phyloP scores from a whole-genome alignment of 106 monocot species.

The Allium cepa region DNA sequence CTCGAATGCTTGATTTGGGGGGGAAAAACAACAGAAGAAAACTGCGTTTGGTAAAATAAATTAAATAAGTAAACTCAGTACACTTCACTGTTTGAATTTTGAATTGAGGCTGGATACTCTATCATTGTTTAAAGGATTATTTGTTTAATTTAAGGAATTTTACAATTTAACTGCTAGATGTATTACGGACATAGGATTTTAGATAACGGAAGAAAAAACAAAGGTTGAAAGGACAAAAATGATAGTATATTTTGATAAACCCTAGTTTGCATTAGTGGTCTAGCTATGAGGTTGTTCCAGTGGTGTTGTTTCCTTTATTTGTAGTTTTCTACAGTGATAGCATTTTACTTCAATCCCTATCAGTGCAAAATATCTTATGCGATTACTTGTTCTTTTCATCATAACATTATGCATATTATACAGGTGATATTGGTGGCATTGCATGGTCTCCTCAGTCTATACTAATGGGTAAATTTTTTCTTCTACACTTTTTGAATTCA shows the following conservation, averaged over 20 bases:
- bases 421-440: slow-evolving; percentile 78
- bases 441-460: slow-evolving; percentile 69
- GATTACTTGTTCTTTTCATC: background rate
- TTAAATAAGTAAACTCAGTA: too few relatives aligned
- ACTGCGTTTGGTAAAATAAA: too few relatives aligned
- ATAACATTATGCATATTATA: background rate
- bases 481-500: too few relatives aligned
- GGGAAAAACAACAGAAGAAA: too few relatives aligned
- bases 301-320: background rate
- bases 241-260: too few relatives aligned
- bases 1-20: too few relatives aligned
- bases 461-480: slow-evolving; percentile 40
- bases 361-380: background rate
- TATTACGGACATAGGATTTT: background rate
- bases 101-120: too few relatives aligned
- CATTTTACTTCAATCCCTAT: background rate
- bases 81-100: too few relatives aligned
- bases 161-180: background rate
- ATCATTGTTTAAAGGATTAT: background rate
- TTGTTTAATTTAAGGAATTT: background rate
- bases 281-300: background rate
- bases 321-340: background rate
- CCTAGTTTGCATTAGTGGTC: background rate
- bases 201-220: background rate
- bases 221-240: background rate